Percentiles rank a stretch among this genome's conserved stretches.
phyloP scores from a whole-genome alignment of 2,329 filamentous ascomycete species.

The Cercospora sp. region DNA sequence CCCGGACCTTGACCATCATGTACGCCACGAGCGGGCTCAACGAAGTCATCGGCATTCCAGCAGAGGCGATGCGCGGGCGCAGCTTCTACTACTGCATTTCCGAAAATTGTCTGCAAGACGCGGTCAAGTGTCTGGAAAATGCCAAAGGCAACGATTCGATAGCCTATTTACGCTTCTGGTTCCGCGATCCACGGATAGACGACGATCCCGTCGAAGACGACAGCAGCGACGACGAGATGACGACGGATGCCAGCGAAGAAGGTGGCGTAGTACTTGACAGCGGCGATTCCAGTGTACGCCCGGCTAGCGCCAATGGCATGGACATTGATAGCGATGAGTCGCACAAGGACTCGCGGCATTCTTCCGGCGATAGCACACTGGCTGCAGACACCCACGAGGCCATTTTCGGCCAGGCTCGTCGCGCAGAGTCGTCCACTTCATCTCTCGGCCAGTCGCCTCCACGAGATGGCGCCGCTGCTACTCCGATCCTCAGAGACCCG shows the following conservation, averaged over 20 bases:
- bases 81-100: conserved; percentile 89
- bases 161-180: conserved; percentile 84
- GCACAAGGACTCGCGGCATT: conserved; percentile 37
- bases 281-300: conserved; percentile 31
- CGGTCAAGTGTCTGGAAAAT: conserved; percentile 75
- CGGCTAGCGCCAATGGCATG: conserved; percentile 14
- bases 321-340: conserved; percentile 28
- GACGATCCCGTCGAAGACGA: conserved; percentile 42
- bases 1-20: conserved; percentile 78
- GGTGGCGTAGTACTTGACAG: conserved; percentile 51
- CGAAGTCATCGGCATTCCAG: conserved; percentile 71
- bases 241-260: conserved; percentile 51
- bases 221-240: conserved; percentile 49
- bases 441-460: conserved; percentile 36
- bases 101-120: conserved; percentile 72
- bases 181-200: conserved; percentile 67
- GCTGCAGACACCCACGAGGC: conserved; percentile 43
- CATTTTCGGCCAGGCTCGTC: conserved; percentile 46
- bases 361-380: conserved; percentile 49
- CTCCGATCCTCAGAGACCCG: conserved; percentile 38
- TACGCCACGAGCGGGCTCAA: conserved; percentile 77
- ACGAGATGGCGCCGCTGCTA: conserved; percentile 26
- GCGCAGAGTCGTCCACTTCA: conserved; percentile 41
- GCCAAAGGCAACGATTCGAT: conserved; percentile 91
- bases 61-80: conserved; percentile 68